Percentiles rank a stretch among this genome's conserved stretches.
Evolutionary conservation across 441 rosid species (phyloP).

Genomic region (Sinapis alba): DNA sequence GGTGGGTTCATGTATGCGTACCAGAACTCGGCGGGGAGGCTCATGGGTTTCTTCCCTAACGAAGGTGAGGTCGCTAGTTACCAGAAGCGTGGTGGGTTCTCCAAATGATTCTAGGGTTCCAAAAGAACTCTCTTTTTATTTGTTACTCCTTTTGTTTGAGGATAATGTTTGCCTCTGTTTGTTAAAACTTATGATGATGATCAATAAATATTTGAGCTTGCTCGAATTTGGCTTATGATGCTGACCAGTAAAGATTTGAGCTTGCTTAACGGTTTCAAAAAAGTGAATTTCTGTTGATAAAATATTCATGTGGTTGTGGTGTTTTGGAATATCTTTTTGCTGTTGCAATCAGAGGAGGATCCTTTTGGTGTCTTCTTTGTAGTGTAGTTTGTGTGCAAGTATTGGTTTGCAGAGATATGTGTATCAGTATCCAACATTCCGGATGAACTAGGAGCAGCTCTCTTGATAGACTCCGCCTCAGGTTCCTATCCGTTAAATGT

Average conservation of each 20-base stretch:
- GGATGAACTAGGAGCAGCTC: too few species aligned
- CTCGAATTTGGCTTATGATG: background rate
- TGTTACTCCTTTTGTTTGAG: constrained; percentile 9
- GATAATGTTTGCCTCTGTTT: constrained; percentile 21
- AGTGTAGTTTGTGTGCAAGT: too few species aligned
- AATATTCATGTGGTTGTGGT: too few species aligned
- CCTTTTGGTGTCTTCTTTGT: too few species aligned
- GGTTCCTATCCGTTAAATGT: too few species aligned
- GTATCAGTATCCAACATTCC: too few species aligned
- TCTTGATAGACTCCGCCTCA: too few species aligned
- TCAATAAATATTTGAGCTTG: constrained; percentile 23
- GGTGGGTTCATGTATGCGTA: constrained; percentile 99
- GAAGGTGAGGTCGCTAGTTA: constrained; percentile 82
- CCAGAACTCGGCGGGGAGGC: constrained; percentile 93
- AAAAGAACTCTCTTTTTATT: background rate
- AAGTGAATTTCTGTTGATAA: too few species aligned
- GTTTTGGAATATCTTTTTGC: too few species aligned
- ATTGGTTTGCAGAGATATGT: too few species aligned
- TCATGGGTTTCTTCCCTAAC: constrained; percentile 96
- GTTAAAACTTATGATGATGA: constrained; percentile 8
- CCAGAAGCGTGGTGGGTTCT: constrained; percentile 62
- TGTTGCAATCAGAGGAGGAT: too few species aligned
- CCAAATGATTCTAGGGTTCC: constrained; percentile 21
- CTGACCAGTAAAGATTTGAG: constrained; percentile 22
- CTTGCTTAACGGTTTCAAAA: too few species aligned